Evolutionary conservation across 257 asterid species (phyloP).

Genomic region (Penstemon newberryi): DNA sequence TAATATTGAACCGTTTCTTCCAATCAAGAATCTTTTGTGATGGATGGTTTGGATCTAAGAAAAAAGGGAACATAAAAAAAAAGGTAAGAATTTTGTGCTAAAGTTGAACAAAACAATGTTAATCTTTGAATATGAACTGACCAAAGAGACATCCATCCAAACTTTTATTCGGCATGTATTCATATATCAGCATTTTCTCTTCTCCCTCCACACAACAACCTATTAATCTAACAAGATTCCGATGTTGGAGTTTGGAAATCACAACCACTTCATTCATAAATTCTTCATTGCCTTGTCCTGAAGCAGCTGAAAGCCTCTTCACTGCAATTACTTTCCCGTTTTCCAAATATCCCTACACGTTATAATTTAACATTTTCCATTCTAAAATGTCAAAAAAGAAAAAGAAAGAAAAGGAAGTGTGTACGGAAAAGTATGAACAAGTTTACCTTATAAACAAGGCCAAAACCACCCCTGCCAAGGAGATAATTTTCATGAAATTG

Average conservation of each 20-base stretch:
- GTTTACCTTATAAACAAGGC: slow-evolving; percentile 60
- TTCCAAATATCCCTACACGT: slow-evolving; percentile 40
- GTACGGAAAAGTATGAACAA: background rate
- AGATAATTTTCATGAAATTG: slow-evolving; percentile 38
- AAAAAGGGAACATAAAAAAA: background rate
- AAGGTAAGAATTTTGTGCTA: too few species aligned
- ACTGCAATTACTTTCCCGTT: slow-evolving; percentile 54
- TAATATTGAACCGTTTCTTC: slow-evolving; percentile 39
- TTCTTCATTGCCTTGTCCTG: slow-evolving; percentile 50
- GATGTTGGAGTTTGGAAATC: slow-evolving; percentile 50
- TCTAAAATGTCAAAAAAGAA: background rate
- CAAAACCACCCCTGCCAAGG: slow-evolving; percentile 74
- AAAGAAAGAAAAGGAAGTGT: background rate
- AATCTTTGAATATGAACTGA: slow-evolving; percentile 24
- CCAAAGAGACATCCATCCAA: slow-evolving; percentile 50
- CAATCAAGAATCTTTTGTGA: slow-evolving; percentile 39
- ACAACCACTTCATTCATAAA: slow-evolving; percentile 59
- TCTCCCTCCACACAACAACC: slow-evolving; percentile 52
- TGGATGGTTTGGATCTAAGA: slow-evolving; percentile 18
- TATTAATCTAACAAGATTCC: slow-evolving; percentile 55
- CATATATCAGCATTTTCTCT: slow-evolving; percentile 59
- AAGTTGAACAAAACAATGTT: background rate
- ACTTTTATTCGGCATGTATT: slow-evolving; percentile 64
- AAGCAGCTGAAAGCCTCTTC: slow-evolving; percentile 49
- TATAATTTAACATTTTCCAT: background rate